Evolutionary conservation across 2,329 filamentous ascomycete species (phyloP).

Genomic region (Hortaea sp.): DNA sequence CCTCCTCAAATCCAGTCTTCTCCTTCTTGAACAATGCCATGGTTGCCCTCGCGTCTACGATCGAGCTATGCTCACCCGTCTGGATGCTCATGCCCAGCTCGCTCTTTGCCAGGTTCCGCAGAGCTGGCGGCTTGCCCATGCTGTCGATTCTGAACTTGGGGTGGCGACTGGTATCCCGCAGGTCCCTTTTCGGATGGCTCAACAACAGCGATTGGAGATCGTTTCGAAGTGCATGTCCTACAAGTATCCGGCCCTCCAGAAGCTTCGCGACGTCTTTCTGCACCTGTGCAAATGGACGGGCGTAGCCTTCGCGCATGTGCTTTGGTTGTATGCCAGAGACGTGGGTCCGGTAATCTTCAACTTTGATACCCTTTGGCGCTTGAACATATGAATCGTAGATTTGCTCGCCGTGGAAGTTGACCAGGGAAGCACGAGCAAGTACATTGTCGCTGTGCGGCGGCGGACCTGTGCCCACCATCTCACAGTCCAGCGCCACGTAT

Average conservation of each 20-base stretch:
- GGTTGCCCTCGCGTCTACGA: slow-evolving; percentile 73
- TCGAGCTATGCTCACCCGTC: slow-evolving; percentile 49
- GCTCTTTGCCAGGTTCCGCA: slow-evolving; percentile 50
- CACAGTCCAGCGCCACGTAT: slow-evolving; percentile 89
- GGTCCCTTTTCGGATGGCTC: slow-evolving; percentile 66
- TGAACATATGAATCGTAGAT: slow-evolving; percentile 90
- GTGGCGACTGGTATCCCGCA: slow-evolving; percentile 76
- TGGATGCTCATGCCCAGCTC: slow-evolving; percentile 51
- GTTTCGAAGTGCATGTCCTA: slow-evolving; percentile 77
- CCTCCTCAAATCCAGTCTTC: slow-evolving; percentile 76
- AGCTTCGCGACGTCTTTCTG: slow-evolving; percentile 61
- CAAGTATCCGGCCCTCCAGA: slow-evolving; percentile 59
- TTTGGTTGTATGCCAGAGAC: slow-evolving; percentile 72
- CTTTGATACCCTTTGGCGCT: slow-evolving; percentile 50
- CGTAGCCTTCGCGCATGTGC: slow-evolving; percentile 50
- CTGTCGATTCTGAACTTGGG: slow-evolving; percentile 61
- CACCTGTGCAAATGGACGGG: slow-evolving; percentile 59
- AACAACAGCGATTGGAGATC: slow-evolving; percentile 65
- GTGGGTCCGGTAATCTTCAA: slow-evolving; percentile 83
- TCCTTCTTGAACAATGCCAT: slow-evolving; percentile 81
- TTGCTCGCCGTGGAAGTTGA: slow-evolving; percentile 88
- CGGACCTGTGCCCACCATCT: slow-evolving; percentile 86
- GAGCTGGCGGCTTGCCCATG: slow-evolving; percentile 57
- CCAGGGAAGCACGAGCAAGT: slow-evolving; percentile 77
- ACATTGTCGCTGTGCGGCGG: slow-evolving; percentile 56